Evolutionary conservation across 495 filamentous ascomycete genomes (phyloP).

Genomic region (Pyrenopolyporus hunteri): DNA sequence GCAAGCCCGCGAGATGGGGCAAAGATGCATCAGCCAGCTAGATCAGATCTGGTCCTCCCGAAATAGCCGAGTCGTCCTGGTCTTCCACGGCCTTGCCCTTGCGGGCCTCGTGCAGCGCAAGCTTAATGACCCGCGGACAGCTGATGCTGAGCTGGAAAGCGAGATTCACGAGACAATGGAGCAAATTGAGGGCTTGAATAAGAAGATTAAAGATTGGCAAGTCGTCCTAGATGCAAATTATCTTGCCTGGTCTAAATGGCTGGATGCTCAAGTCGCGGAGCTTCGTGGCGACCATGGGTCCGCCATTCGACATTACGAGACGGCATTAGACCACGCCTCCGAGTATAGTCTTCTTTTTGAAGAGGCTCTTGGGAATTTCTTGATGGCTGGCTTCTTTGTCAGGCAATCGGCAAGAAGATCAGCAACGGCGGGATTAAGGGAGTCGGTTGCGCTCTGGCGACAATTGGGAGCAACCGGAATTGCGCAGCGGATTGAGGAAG

Average conservation of each 20-base stretch:
- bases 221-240: conserved; percentile 79
- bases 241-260: conserved; percentile 71
- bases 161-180: conserved; percentile 62
- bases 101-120: conserved; percentile 68
- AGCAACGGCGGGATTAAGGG: conserved; percentile 71
- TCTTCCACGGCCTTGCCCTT: conserved; percentile 73
- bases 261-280: conserved; percentile 77
- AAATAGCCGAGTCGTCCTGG: conserved; percentile 65
- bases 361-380: conserved; percentile 78
- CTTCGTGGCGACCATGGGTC: conserved; percentile 64
- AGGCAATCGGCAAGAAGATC: conserved; percentile 73
- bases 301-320: conserved; percentile 72
- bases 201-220: conserved; percentile 71
- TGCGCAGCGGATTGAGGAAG: conserved; percentile 69
- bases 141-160: conserved; percentile 56
- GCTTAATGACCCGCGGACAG: conserved; percentile 56
- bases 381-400: conserved; percentile 76
- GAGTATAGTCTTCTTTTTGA: conserved; percentile 79
- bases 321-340: conserved; percentile 78
- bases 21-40: conserved; percentile 61
- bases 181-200: conserved; percentile 58
- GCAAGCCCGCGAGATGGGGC: conserved; percentile 70
- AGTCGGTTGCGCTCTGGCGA: conserved; percentile 75
- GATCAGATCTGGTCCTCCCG: conserved; percentile 75
- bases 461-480: conserved; percentile 78